Evolutionary conservation across 768 basidiomycete species (phyloP).

Genomic region (Lactifluus echinatus): DNA sequence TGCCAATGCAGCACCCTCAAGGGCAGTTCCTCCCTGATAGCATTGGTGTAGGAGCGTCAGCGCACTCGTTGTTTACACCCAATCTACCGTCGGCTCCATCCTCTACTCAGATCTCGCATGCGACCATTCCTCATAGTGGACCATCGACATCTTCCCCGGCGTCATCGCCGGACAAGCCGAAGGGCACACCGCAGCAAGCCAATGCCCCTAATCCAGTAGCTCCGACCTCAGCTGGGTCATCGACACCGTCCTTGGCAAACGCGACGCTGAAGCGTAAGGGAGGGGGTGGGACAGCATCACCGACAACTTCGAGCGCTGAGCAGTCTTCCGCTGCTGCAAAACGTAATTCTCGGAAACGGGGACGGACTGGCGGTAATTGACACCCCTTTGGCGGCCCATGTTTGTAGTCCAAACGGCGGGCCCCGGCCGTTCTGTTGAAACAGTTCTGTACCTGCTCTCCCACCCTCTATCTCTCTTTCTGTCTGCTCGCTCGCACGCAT

Average conservation of each 20-base stretch:
- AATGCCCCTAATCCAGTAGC: conserved; percentile 19
- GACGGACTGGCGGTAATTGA: conserved; percentile 44
- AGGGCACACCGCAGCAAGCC: conserved; percentile 19
- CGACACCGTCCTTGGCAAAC: conserved; percentile 25
- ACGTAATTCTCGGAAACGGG: conserved; percentile 44
- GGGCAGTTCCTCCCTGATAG: conserved; percentile 10
- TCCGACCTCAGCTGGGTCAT: conserved; percentile 12
- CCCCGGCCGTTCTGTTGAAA: not conserved
- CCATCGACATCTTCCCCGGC: conserved; percentile 9
- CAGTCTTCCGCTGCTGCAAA: conserved; percentile 39
- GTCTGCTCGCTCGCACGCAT: not conserved
- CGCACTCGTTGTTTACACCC: conserved; percentile 15
- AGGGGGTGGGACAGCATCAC: conserved; percentile 35
- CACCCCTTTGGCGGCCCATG: not conserved
- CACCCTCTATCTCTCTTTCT: not conserved
- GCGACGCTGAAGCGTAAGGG: conserved; percentile 32
- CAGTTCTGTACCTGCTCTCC: not conserved
- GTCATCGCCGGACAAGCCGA: conserved; percentile 16
- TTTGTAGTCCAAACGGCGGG: not conserved
- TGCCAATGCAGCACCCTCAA: conserved; percentile 12
- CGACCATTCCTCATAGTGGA: conserved; percentile 30
- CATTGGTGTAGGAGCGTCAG: conserved; percentile 15
- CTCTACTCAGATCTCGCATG: conserved; percentile 28
- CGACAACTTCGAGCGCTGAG: conserved; percentile 40
- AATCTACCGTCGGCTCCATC: conserved; percentile 14